Base-by-base conservation (phyloP, 2,329 filamentous ascomycete genomes). In the Cladosporium sp. region DNA sequence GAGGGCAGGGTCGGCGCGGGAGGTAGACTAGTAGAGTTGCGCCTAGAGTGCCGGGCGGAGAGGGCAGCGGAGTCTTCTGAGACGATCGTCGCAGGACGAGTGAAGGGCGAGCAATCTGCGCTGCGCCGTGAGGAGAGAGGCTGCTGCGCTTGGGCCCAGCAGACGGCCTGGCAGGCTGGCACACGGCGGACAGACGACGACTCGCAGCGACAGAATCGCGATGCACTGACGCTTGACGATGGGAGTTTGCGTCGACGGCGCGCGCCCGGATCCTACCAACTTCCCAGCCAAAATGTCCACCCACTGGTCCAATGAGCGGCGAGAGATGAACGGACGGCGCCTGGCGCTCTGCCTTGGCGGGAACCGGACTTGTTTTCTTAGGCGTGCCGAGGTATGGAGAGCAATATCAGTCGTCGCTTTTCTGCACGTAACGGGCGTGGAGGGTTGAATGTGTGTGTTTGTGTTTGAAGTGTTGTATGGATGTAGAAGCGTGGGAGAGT, bases 101-200 rank as follows among this genome's bases (percentile, higher is more conserved):
- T 27, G 39, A 30, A n/a, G 39, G 19, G 39, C 39, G 39, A 42
- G 39, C 27, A 42, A 42, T 42, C 22, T 42, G 22, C 39, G 22
- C 22, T 30, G 22, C 22, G 22, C 9, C 22, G 11, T 5, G 30
- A 12, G 5, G 30, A 4, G 30, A 33, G 30, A 9, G 5, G 4
- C 9, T 27, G 5, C 22, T 27, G 32, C 32, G 32, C 32, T 35
- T n/a, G 32, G 32, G 32, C 32, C 32, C n/a, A n/a, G 32, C 30
- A 13, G 8, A 13, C 32, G 32, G 32, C n/a, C 32, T 33, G 32
- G 13, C 32, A 5, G 5, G 4, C 22, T 27, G 22, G 22, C 22
- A 27, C 22, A 27, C 5, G 9, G 5, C 4, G 22, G 22, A 27
- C 22, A 27, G 22, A 27, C n/a, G n/a, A n/a, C n/a, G n/a, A n/a